Base-by-base conservation (phyloP, 2,329 filamentous ascomycete species). In the Neopestalotiopsis sp. region DNA sequence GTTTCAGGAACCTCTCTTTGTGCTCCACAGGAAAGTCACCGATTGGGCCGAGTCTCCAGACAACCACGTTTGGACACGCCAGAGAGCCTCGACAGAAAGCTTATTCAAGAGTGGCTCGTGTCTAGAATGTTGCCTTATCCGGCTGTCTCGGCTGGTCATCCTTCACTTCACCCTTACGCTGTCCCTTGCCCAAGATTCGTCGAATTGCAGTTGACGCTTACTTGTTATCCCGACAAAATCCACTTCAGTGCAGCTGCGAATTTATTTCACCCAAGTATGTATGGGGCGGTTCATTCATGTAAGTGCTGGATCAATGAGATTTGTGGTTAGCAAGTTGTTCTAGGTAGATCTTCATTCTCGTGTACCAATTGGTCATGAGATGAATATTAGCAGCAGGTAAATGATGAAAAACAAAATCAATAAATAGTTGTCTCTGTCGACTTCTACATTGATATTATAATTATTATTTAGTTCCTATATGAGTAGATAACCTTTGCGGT, bases 1-100 rank as follows among this genome's bases (percentile, higher is more conserved):
- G 61, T 64, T 64, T 64, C 61, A 64, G 38, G 57, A 59, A 20
- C 24, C 57, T 28, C 56, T 24, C 57, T 59, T 28, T 30, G 57
- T 30, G 12, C 28, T 62, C 59, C 32, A 62, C 59, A 38, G 12
- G 59, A 20, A 62, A 62, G 32, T 62, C 30, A 20, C 59, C 59
- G 59, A 62, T 62, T 62, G 59, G 59, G 32, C 40, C 9, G 34
- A 30, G 40, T 34, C 32, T 6, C 12, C 32, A 2, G n/a, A 62
- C 14, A 13, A n/a, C 32, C 28, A 20, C 42, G n/a, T 30, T 40
- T 40, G n/a, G 14, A 62, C 30, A 6, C 12, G 14, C 17, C 32
- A 14, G 40, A 34, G 30, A 62, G 14, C 34, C 59, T 62, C 24
- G 24, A 62, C 28, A 62, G 32, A 42, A 62, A 61, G 59, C 59